Conservation (phyloP, 352 stramenopile genomes). For the Globisporangium paddicum region DNA sequence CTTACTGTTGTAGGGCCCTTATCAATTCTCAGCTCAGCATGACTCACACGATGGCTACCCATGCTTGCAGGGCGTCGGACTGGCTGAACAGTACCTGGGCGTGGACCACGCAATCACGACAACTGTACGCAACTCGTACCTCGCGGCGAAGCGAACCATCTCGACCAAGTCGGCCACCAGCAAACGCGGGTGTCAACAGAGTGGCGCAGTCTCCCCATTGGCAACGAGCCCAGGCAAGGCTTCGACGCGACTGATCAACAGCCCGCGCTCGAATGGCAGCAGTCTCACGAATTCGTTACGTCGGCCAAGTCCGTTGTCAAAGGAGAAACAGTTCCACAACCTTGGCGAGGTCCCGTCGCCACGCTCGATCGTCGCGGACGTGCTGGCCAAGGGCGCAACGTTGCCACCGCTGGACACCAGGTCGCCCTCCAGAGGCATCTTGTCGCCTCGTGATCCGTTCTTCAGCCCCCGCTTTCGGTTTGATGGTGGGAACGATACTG, state of each 20-base stretch:
- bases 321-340: conserved; percentile 30
- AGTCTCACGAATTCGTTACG: conserved; percentile 18
- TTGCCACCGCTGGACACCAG: conserved; percentile 33
- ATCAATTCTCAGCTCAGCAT: neutral
- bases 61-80: conserved; percentile 60
- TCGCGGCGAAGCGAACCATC: conserved; percentile 74
- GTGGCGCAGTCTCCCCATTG: neutral
- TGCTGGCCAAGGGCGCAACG: conserved; percentile 34
- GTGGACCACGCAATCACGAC: conserved; percentile 83
- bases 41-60: neutral
- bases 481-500: conserved; percentile 10
- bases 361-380: conserved; percentile 50
- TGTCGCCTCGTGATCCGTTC: conserved; percentile 55
- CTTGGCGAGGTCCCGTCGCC: conserved; percentile 28
- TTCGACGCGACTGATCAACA: conserved; percentile 24
- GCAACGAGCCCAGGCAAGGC: conserved; percentile 25
- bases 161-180: conserved; percentile 20
- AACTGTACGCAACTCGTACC: conserved; percentile 87
- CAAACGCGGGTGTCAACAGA: neutral
- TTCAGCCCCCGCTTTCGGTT: conserved; percentile 71
- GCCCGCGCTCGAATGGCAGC: conserved; percentile 21
- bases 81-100: conserved; percentile 88
- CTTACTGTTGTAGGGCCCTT: neutral
- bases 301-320: conserved; percentile 44
- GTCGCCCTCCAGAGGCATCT: conserved; percentile 1